A percentile compares a stretch with the other conserved stretches of the same genome.
Evolutionary conservation across 2,329 filamentous ascomycete genomes (phyloP).

Genomic region (Aspergillus ibericus): DNA sequence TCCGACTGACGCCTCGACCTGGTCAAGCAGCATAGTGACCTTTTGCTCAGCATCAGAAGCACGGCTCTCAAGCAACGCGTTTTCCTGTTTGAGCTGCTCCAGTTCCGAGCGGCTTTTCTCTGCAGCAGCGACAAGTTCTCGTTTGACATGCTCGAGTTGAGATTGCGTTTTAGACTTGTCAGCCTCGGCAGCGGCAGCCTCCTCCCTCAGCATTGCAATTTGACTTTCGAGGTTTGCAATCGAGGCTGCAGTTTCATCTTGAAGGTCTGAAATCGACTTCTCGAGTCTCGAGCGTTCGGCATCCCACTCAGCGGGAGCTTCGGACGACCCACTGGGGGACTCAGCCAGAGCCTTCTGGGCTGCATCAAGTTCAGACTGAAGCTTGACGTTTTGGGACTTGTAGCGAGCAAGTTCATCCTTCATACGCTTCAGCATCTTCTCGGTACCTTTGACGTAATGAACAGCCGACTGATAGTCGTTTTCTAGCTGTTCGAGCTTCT

Average conservation of each 20-base stretch:
- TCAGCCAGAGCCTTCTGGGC: slow-evolving; percentile 56
- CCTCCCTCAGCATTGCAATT: slow-evolving; percentile 66
- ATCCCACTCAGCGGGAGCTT: slow-evolving; percentile 67
- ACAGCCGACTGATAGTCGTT: slow-evolving; percentile 98
- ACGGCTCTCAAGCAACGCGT: slow-evolving; percentile 74
- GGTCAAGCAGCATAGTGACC: slow-evolving; percentile 87
- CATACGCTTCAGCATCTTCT: slow-evolving; percentile 98
- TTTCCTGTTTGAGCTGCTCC: slow-evolving; percentile 80
- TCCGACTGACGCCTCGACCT: slow-evolving; percentile 90
- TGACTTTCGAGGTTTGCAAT: slow-evolving; percentile 69
- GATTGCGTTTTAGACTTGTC: slow-evolving; percentile 69
- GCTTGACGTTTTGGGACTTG: slow-evolving; percentile 78
- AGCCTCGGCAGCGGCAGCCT: slow-evolving; percentile 64
- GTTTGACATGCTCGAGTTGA: slow-evolving; percentile 54
- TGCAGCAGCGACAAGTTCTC: slow-evolving; percentile 57
- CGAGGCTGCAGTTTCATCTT: slow-evolving; percentile 67
- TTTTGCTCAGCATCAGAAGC: slow-evolving; percentile 89
- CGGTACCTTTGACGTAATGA: slow-evolving; percentile 96
- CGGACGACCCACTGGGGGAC: slow-evolving; percentile 38
- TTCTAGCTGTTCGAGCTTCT: slow-evolving; percentile 90
- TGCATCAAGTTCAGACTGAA: slow-evolving; percentile 78
- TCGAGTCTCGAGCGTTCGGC: slow-evolving; percentile 68
- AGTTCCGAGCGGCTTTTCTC: slow-evolving; percentile 66
- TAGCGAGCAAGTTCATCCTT: slow-evolving; percentile 95
- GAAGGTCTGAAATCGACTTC: slow-evolving; percentile 66